Evolutionary conservation across 192 early-diverging fungal genomes (phyloP), one percentile per base, ranked within the genome.

Genomic region (Chytriomyces confervae): DNA sequence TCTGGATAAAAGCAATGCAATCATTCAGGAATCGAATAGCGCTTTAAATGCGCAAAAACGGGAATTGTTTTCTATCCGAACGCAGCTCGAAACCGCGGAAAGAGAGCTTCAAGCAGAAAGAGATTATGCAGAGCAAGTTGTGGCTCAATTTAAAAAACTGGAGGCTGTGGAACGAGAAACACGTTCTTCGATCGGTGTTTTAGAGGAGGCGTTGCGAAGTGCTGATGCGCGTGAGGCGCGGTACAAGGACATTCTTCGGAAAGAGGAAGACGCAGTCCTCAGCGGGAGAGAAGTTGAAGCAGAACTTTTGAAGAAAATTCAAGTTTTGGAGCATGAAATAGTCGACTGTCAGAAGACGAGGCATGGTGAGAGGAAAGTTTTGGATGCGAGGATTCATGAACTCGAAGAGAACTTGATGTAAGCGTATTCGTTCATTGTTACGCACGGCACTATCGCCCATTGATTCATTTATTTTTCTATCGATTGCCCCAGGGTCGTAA

Each of bases 351-450:
- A 72, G 36, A 72, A 72, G 27, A 18, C 18, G n/a, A n/a, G 69
- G 50, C 50, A 24, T 72, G 45, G 45, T 2, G 69, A 72, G 57
- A 48, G 50, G 16, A 72, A 72, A 60, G 27, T 23, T 18, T 45
- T 72, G 69, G 69, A 72, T 43, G 13, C 3, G 27, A 50, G 48
- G 13, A 24, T 72, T 60, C 50, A 24, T 20, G 50, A 72, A 16
- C 57, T 51, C 50, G 69, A 72, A 27, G 51, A 72, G 44, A 53
- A 72, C 27, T 27, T 72, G 47, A 27, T 44, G 69, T 72, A 60
- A 61, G 69, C 57, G 18, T 13, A 18, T 13, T 65, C 27, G n/a
- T 29, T 23, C 3, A n/a, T 48, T 11, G 27, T 69, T 49, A n/a
- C 13, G 13, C 53, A 13, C 1, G 16, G 53, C 53, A n/a, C 53